Base-by-base conservation (phyloP, 495 filamentous ascomycete genomes). In the Extremus antarcticus region DNA sequence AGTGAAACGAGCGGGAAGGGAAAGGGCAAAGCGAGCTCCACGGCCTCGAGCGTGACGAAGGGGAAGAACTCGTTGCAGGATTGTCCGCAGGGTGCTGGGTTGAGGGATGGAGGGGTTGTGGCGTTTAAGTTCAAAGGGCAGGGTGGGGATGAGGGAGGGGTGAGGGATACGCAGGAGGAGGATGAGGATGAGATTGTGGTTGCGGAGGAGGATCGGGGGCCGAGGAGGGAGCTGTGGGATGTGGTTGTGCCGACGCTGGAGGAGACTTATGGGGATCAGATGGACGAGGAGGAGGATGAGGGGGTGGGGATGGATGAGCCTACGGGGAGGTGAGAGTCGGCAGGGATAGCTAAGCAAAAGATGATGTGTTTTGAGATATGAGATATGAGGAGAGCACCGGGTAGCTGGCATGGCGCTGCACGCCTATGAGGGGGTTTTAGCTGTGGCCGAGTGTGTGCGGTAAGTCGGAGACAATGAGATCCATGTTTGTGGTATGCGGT, bases 121-220 rank as follows among this genome's bases (percentile, higher is more conserved):
- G 87, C 87, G n/a, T 91, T 90, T 69, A 77, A 77, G 40, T 82
- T 88, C 56, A 65, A 65, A 50, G 68, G 71, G 8, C 57, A 56
- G 29, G 58, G n/a, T 21, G 41, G n/a, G 29, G 13, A 13, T 35
- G 29, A 35, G 29, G 13, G 29, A 35, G 46, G 55, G 50, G 43
- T 62, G 66, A 58, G 39, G 43, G 23, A 23, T 47, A 38, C 25
- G 47, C 11, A 23, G 40, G 59, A 56, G 11, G 50, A 54, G 43
- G 46, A 53, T 10, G 60, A 60, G 20, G 63, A 58, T 17, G 63
- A 58, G 9, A 49, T 47, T 9, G 54, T 41, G 9, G 25, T 65
- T 10, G 51, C 39, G n/a, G 45, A 52, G 2, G 75, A 72, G 15
- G 73, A 80, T 29, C 70, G 72, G 10, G 13, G 7, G 71, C 76